phyloP scores from a whole-genome alignment of 23 red algal genomes.

The Chondrus crispus region DNA sequence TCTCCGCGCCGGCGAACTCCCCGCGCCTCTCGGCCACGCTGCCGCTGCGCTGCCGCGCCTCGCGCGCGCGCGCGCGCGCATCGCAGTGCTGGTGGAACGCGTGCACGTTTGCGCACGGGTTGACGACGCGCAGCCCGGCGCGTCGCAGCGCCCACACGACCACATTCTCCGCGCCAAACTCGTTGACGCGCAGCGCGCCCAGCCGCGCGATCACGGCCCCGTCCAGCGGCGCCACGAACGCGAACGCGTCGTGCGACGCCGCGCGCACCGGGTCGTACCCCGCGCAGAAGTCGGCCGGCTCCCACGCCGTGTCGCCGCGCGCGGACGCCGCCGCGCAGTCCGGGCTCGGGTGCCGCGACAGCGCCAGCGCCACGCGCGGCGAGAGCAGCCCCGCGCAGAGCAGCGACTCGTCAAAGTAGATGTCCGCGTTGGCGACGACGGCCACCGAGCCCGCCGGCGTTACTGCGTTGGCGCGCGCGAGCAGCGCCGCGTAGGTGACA shows the following conservation, averaged over 20 bases:
- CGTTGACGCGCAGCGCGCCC: not conserved
- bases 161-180: constrained; percentile 40
- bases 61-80: not conserved
- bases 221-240: constrained; percentile 18
- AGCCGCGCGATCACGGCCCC: not conserved
- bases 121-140: not conserved
- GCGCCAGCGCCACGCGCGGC: not conserved
- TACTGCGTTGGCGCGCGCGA: not conserved
- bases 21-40: not conserved
- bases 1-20: not conserved
- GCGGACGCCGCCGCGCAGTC: constrained; percentile 18
- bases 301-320: not conserved
- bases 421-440: constrained; percentile 35
- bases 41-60: not conserved
- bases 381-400: not conserved
- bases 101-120: constrained; percentile 28
- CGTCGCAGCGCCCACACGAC: not conserved
- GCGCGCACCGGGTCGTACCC: not conserved
- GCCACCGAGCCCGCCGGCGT: not conserved
- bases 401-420: constrained; percentile 36
- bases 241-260: constrained; percentile 37
- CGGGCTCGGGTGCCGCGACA: constrained; percentile 42
- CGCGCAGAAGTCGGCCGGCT: constrained; percentile 33
- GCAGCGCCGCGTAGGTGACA: not conserved
- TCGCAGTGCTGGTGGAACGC: not conserved